A percentile compares a stretch with the other conserved stretches of the same genome.
Evolutionary conservation across 1,284 basidiomycete species (phyloP).

Genomic region (Boletellus deceptivus): DNA sequence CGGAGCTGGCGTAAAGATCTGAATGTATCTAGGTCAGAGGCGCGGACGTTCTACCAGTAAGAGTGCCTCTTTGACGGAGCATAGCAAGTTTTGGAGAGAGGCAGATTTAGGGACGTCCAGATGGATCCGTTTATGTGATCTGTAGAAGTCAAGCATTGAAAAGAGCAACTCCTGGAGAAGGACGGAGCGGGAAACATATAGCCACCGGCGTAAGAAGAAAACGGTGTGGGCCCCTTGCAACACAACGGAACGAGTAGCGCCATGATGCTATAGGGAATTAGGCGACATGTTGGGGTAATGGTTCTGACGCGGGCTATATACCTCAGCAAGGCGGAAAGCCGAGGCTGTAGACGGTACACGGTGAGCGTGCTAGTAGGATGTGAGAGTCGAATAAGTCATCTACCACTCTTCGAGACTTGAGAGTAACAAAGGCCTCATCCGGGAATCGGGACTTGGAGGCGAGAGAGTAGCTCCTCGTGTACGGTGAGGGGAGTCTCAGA

Average conservation of each 20-base stretch:
- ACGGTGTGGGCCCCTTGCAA: slow-evolving; percentile 56
- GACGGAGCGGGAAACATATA: slow-evolving; percentile 45
- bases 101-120: slow-evolving; percentile 48
- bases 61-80: slow-evolving; percentile 41
- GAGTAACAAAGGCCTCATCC: no score
- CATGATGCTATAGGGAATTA: slow-evolving; percentile 51
- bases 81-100: slow-evolving; percentile 38
- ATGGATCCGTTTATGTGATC: slow-evolving; percentile 45
- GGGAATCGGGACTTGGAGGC: no score
- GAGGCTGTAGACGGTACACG: slow-evolving; percentile 40
- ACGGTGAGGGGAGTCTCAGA: no score
- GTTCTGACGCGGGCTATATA: slow-evolving; percentile 19
- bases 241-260: slow-evolving; percentile 62
- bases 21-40: slow-evolving; percentile 42
- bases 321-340: slow-evolving; percentile 65
- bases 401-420: no score
- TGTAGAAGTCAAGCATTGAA: slow-evolving; percentile 11
- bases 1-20: slow-evolving; percentile 36
- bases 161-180: not conserved
- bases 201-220: slow-evolving; percentile 55
- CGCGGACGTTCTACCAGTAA: slow-evolving; percentile 52
- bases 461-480: slow-evolving; percentile 51
- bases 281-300: no score
- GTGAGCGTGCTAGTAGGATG: no score
- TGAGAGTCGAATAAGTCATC: no score